Conservation (phyloP, 768 basidiomycete genomes). For the Lactifluus hygrophoroides region DNA sequence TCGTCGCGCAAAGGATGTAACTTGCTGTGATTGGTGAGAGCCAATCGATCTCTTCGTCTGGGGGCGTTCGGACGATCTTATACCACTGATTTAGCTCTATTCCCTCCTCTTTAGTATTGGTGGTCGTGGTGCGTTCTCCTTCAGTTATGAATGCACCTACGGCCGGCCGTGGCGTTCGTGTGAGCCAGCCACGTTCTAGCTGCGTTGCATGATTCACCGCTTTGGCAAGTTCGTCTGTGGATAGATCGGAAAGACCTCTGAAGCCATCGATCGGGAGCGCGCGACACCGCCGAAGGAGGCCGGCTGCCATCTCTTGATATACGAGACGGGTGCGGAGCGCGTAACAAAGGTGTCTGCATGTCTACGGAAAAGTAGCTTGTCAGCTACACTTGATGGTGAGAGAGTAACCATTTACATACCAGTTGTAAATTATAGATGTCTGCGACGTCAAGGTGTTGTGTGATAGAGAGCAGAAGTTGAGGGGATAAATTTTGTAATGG, state of each 20-base stretch:
- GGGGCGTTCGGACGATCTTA: constrained; percentile 58
- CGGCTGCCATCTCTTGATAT: constrained; percentile 54
- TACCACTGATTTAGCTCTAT: constrained; percentile 45
- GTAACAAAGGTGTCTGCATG: constrained; percentile 50
- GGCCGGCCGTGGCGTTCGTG: constrained; percentile 47
- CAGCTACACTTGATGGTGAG: not conserved
- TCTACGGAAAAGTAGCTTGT: constrained; percentile 32
- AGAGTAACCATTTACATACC: constrained; percentile 34
- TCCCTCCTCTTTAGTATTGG: not conserved
- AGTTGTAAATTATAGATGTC: constrained; percentile 55
- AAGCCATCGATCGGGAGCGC: constrained; percentile 64
- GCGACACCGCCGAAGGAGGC: constrained; percentile 56
- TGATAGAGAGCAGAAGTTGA: constrained; percentile 62
- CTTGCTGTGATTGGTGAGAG: constrained; percentile 67
- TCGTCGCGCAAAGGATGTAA: constrained; percentile 70
- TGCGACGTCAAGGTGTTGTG: constrained; percentile 47
- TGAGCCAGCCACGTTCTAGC: constrained; percentile 55
- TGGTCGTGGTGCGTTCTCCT: not conserved
- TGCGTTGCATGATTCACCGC: constrained; percentile 55
- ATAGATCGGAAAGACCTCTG: constrained; percentile 56
- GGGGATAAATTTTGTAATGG: constrained; percentile 47
- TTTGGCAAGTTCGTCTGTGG: constrained; percentile 49
- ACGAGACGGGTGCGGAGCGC: constrained; percentile 60
- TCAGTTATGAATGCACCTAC: constrained; percentile 24
- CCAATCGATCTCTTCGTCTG: constrained; percentile 67